Conservation (phyloP, 345 rosid genomes). For the Gossypium longicalyx region DNA sequence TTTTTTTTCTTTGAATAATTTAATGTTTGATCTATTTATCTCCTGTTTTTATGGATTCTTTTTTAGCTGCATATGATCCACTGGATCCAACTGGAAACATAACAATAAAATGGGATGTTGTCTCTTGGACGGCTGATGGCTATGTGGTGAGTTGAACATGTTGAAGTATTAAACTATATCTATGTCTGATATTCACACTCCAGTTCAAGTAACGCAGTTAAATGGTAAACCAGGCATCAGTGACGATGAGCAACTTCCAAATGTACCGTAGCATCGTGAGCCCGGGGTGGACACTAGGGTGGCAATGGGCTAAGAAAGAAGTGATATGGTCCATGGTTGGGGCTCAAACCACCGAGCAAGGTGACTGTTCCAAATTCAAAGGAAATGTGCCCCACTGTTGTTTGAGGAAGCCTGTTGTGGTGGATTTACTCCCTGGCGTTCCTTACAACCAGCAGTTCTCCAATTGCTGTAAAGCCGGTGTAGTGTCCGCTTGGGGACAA, state of each 20-base stretch:
- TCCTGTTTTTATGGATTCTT: neutral
- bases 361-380: conserved; percentile 84
- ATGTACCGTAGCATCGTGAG: conserved; percentile 54
- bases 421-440: conserved; percentile 71
- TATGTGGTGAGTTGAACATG: conserved; percentile 48
- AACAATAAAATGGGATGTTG: conserved; percentile 78
- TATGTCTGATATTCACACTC: neutral
- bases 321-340: conserved; percentile 81
- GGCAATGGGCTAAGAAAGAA: conserved; percentile 81
- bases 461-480: conserved; percentile 79
- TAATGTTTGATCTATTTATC: neutral
- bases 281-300: conserved; percentile 84
- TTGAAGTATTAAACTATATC: neutral
- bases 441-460: conserved; percentile 77
- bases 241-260: conserved; percentile 70
- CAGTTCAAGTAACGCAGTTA: neutral
- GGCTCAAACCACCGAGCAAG: conserved; percentile 81
- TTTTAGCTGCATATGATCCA: conserved; percentile 63
- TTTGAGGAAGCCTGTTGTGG: conserved; percentile 50
- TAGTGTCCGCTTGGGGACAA: conserved; percentile 72
- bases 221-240: conserved; percentile 45
- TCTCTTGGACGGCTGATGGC: conserved; percentile 75
- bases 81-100: conserved; percentile 74
- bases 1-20: neutral
- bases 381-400: conserved; percentile 75